A percentile compares a stretch with the other conserved stretches of the same genome.
These are phyloP conservation scores for Westerdykella sp. DNA, from an alignment of 2,329 filamentous ascomycete genomes.

Conservation along the genomic window DNA sequence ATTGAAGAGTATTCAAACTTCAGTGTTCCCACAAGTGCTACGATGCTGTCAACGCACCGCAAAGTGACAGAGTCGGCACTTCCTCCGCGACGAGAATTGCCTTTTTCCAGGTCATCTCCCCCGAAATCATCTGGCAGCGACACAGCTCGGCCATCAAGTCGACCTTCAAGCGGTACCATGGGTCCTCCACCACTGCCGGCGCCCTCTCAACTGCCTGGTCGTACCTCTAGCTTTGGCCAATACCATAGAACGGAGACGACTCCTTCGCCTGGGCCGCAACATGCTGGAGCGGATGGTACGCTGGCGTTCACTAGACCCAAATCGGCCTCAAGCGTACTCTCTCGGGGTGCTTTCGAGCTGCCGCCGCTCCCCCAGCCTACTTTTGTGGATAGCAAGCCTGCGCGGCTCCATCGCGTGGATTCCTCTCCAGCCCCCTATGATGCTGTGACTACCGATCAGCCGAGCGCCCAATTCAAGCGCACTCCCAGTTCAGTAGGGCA, in stretches of 20 bases:
- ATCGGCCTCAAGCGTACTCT: no score
- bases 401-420: slow-evolving; percentile 4
- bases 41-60: slow-evolving; percentile 6
- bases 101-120: slow-evolving; percentile 33
- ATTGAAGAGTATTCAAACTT: slow-evolving; percentile 6
- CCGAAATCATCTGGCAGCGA: slow-evolving; percentile 23
- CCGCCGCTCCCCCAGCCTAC: slow-evolving; percentile 35
- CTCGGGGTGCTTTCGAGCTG: slow-evolving; percentile 15
- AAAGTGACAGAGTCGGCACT: slow-evolving; percentile 16
- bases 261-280: neutral
- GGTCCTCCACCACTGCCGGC: slow-evolving; percentile 30
- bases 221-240: neutral
- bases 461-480: neutral
- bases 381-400: slow-evolving; percentile 11
- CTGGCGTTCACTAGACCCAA: no score
- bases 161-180: slow-evolving; percentile 20
- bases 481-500: neutral
- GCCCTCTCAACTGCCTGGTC: slow-evolving; percentile 4
- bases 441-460: neutral
- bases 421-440: slow-evolving; percentile 8
- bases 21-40: slow-evolving; percentile 12
- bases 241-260: neutral
- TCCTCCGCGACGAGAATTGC: slow-evolving; percentile 36
- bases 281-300: neutral
- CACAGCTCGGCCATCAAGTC: slow-evolving; percentile 15